Percentiles rank a stretch among this genome's conserved stretches.
phyloP scores from a whole-genome alignment of 2,329 filamentous ascomycete species.

The Hypoxylon sp. region DNA sequence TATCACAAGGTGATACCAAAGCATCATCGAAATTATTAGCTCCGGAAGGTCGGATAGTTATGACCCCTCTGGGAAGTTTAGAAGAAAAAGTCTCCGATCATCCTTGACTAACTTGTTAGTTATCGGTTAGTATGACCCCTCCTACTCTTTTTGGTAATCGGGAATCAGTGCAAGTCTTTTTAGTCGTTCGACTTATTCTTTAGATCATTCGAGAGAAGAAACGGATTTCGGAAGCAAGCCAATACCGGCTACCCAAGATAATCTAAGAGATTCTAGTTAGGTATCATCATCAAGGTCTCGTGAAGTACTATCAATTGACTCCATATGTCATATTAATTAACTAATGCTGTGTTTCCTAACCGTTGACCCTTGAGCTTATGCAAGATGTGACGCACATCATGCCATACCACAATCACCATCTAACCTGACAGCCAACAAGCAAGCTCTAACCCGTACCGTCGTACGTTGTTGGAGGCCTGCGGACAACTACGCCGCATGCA shows the following conservation, averaged over 20 bases:
- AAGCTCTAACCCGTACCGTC: too few relatives aligned
- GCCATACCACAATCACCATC: conserved; percentile 12
- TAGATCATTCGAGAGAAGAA: conserved; percentile 3
- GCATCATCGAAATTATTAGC: conserved; percentile 3
- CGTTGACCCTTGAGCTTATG: conserved; percentile 5
- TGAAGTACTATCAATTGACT: background rate
- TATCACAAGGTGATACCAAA: background rate
- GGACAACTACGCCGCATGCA: conserved; percentile 12
- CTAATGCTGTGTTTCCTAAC: background rate
- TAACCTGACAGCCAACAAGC: background rate
- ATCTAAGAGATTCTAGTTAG: background rate
- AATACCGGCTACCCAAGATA: background rate
- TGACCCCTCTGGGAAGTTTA: conserved; percentile 11
- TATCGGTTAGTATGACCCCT: conserved; percentile 26
- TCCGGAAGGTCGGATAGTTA: conserved; percentile 18
- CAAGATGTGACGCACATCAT: conserved; percentile 27
- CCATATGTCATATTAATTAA: background rate
- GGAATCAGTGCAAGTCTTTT: conserved; percentile 7
- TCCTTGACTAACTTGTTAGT: background rate
- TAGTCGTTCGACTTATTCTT: conserved; percentile 2
- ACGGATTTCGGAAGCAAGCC: conserved; percentile 14
- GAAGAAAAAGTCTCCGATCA: conserved; percentile 30
- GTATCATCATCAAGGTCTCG: background rate
- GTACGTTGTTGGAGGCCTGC: conserved; percentile 18
- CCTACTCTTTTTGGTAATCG: conserved; percentile 34